Percentiles rank a stretch among this genome's conserved stretches.
Conservation (phyloP, 345 rosid genomes). For the Microcos paniculata region DNA sequence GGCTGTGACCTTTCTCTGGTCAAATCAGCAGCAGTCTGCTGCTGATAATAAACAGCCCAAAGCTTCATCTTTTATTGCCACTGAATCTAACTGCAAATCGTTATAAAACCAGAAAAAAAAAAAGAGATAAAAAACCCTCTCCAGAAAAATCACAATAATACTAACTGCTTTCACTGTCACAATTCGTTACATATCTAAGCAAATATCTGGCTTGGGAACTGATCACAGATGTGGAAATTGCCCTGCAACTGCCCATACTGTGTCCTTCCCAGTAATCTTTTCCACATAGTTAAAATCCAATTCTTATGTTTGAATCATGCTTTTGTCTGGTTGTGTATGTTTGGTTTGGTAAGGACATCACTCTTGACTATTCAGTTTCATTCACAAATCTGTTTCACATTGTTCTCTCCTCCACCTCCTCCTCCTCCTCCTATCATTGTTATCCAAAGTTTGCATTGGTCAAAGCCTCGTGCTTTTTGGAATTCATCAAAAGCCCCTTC, state of each 20-base stretch:
- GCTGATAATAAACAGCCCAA: too few species aligned
- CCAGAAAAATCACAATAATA: neutral
- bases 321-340: constrained; percentile 1
- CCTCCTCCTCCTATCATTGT: neutral
- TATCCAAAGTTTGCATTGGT: neutral
- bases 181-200: neutral
- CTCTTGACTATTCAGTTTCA: neutral
- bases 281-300: neutral
- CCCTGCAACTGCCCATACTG: neutral
- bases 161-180: neutral
- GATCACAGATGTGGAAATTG: neutral
- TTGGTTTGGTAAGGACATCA: neutral
- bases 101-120: too few species aligned
- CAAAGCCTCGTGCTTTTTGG: neutral
- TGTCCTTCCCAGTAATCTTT: neutral
- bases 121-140: neutral
- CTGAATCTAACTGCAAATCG: too few species aligned
- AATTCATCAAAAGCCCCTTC: neutral
- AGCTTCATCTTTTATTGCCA: too few species aligned
- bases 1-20: too few species aligned
- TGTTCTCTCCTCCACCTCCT: neutral
- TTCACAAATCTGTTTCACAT: neutral
- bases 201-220: neutral
- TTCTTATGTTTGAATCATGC: neutral
- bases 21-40: too few species aligned